These are phyloP conservation scores for Saccharomyces pastorianus DNA, from an alignment of 1,139 yeast species.

Conservation along the genomic window DNA sequence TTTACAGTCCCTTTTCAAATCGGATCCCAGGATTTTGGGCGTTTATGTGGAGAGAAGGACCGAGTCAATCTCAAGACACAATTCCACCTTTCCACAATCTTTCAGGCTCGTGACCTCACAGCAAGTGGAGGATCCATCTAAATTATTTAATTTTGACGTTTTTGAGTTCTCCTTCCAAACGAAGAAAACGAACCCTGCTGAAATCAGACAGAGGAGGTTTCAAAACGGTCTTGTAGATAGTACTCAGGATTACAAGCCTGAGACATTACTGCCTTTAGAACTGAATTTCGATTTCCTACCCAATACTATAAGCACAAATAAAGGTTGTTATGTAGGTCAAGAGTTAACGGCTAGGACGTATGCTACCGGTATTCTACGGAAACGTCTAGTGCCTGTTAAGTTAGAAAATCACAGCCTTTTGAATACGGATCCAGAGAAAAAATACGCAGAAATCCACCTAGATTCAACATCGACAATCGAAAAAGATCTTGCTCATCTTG, in stretches of 20 bases:
- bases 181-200: constrained; percentile 21
- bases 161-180: constrained; percentile 24
- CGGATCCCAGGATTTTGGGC: constrained; percentile 21
- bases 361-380: constrained; percentile 74
- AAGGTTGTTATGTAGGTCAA: constrained; percentile 96
- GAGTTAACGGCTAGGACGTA: constrained; percentile 85
- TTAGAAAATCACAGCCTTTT: constrained; percentile 28
- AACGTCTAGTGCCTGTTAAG: constrained; percentile 69
- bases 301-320: constrained; percentile 74
- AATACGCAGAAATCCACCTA: constrained; percentile 3
- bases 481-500: constrained; percentile 8
- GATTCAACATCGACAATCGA: neutral
- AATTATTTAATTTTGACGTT: constrained; percentile 27
- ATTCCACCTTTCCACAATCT: constrained; percentile 61
- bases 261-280: constrained; percentile 70
- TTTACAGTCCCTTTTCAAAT: constrained; percentile 28
- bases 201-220: constrained; percentile 43
- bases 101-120: constrained; percentile 55
- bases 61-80: constrained; percentile 12
- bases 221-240: constrained; percentile 64
- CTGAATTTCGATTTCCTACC: constrained; percentile 64
- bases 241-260: constrained; percentile 37
- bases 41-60: constrained; percentile 35
- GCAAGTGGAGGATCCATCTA: constrained; percentile 27
- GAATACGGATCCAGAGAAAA: neutral